Evolutionary conservation across 352 stramenopile species (phyloP), one percentile per base, ranked within the genome.

Genomic region (Phytophthora capsici): DNA sequence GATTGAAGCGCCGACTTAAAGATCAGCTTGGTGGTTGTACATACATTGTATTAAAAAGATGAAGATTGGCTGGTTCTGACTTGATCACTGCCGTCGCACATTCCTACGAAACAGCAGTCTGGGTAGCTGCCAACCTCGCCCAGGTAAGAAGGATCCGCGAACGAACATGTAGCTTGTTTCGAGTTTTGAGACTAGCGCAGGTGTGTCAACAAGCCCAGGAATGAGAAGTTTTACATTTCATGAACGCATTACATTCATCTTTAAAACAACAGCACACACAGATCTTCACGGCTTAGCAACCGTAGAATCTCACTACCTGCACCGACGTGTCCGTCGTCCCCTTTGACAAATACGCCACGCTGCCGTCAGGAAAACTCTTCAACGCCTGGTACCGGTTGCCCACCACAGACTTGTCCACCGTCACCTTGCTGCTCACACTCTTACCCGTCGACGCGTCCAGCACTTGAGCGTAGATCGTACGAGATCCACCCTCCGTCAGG

Each of bases 311-410:
- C 16, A 87, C 61, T n/a, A 87, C 49, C 59, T 83, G 67, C 62
- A 87, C 46, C 53, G 66, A 76, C 2, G 70, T 82, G 50, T 51
- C 69, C 10, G 65, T 67, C 34, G 63, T 52, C 41, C 73, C 72
- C 67, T 77, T 84, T 25, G 75, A 80, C 41, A 86, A 32, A 67
- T 86, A 84, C 14, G 69, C 74, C 14, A 86, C 76, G 4, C 61
- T 78, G 40, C 79, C 76, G 41, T 88, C 77, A 9, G 75, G 72
- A 60, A 68, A 84, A 30, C 50, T 56, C 41, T 77, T 82, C 61
- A 89, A 69, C 22, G 75, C 80, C 66, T 86, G 78, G 73, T 86
- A 89, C 6, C 78, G 70, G 62, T 89, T 89, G 59, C 80, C 80
- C 43, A 74, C 57, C 40, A 87, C 68, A 10, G 60, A 62, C 6